A percentile compares a stretch with the other conserved stretches of the same genome.
These are phyloP conservation scores for Russula sp. DNA, from an alignment of 768 basidiomycete genomes.

Conservation along the genomic window DNA sequence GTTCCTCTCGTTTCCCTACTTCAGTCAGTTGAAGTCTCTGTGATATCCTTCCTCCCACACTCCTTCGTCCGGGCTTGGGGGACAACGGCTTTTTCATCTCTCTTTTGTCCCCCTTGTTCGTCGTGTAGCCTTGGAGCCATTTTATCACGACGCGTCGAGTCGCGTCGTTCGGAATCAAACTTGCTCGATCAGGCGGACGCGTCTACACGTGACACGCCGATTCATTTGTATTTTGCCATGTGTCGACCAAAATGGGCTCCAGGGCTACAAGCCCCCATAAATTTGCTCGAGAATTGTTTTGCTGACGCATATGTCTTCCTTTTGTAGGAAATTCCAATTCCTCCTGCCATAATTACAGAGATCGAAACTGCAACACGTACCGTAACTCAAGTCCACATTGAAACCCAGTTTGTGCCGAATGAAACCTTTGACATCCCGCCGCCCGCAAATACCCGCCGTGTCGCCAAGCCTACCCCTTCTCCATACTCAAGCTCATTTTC, in stretches of 20 bases:
- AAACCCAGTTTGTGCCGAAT: constrained; percentile 36
- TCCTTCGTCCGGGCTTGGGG: constrained; percentile 92
- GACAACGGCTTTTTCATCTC: constrained; percentile 64
- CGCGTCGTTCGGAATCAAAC: constrained; percentile 35
- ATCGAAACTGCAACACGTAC: constrained; percentile 53
- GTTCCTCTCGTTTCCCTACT: constrained; percentile 38
- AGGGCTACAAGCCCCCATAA: constrained; percentile 32
- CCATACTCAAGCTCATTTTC: constrained; percentile 54
- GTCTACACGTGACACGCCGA: constrained; percentile 30
- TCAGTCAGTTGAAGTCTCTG: constrained; percentile 65
- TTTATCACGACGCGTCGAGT: constrained; percentile 23
- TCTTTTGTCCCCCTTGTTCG: constrained; percentile 73
- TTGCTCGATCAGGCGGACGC: constrained; percentile 28
- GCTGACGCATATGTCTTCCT: constrained; percentile 29
- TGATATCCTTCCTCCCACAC: constrained; percentile 59
- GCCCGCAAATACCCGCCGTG: constrained; percentile 75
- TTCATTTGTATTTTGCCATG: constrained; percentile 9
- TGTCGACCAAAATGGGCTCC: constrained; percentile 22
- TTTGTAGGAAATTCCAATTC: constrained; percentile 44
- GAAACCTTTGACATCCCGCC: constrained; percentile 64
- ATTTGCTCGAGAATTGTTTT: constrained; percentile 23
- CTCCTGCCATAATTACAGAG: constrained; percentile 47
- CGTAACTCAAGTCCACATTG: constrained; percentile 44
- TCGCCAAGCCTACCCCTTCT: constrained; percentile 69
- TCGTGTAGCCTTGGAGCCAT: constrained; percentile 34